Evolutionary conservation across 345 rosid genomes (phyloP), one percentile per base, ranked within the genome.

Genomic region (Acer saccharum): DNA sequence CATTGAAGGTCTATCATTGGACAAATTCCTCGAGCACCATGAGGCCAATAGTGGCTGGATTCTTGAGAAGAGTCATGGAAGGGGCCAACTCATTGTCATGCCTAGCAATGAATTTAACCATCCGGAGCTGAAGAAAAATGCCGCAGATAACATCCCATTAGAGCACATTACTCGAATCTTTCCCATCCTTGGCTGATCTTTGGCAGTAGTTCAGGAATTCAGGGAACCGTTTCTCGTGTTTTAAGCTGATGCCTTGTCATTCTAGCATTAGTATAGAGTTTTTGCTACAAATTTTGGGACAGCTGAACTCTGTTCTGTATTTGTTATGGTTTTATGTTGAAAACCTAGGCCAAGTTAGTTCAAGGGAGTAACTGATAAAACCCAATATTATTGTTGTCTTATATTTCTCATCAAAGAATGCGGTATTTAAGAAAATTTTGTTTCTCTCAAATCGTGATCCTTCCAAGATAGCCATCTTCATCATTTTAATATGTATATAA

Each of bases 131-230:
- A 94, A 92, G 97, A 96, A 89, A 81, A 89, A 80, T n/a, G 52
- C 86, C 5, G 87, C 87, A 14, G 97, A 90, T 73, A 86, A 77
- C 63, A 84, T 95, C 58, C 95, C 98, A 0, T 86, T 92, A 69
- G 98, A 94, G 78, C 97, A 91, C 81, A 83, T 96, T 10, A 88
- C 97, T 60, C 94, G 98, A 50, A 92, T 96, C 83, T 90, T 91
- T 82, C 98, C 98, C 65, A 92, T 96, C 79, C 95, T 96, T n/a
- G 89, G 95, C 70, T 94, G 84, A 9, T n/a, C 68, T 67, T 50
- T 27, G 0, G 0, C 20, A 20, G 2, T 32, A 13, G 17, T 50
- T 50, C 44, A 57, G 21, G 48, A 39, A 25, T 44, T 72, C 10
- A 0, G 61, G 46, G 29, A 44, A 17, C 23, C 7, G 11, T 65